Base-by-base conservation (phyloP, 768 basidiomycete genomes). In the Lyophyllum decastes region DNA sequence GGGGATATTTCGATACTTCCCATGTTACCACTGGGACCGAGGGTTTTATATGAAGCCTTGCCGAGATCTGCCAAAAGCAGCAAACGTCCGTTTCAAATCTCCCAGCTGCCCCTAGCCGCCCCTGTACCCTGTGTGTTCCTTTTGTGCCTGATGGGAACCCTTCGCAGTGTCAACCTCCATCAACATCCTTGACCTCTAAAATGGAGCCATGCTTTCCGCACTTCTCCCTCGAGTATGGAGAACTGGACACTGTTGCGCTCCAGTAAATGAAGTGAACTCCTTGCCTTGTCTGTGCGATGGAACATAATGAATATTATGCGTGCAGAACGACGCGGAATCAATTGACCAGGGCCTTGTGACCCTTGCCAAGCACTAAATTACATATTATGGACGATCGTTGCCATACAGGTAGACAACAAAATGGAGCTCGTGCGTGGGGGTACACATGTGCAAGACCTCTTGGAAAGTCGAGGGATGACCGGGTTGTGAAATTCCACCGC, bases 51-150 rank as follows among this genome's bases (percentile, higher is more conserved):
- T 56, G 27, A 21, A 41, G 57, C 58, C 52, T 55, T 59, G 35
- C 27, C 59, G 40, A 61, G 55, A 43, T 33, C 40, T 19, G 53
- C 70, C 66, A 57, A 66, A 70, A 61, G 52, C 60, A 67, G 70
- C 48, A 65, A 57, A 53, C 57, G 64, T n/a, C 60, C 62, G 58
- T 61, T 63, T 59, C 57, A 60, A 52, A 61, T 51, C 58, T 61
- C 55, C 55, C 47, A 47, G 34, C 43, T 22, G 55, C 60, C 57
- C 62, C 57, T 57, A 47, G 34, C 33, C 38, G 26, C 56, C 60
- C 58, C 62, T 55, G 30, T 30, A 30, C 30, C 30, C 30, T 30
- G 30, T 30, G 5, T 61, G 62, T 53, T 57, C 57, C 60, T 59
- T n/a, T 55, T 53, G 68, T 68, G 61, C 68, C 66, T 69, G 68